Evolutionary conservation across 2,329 filamentous ascomycete species (phyloP).

Genomic region (Calonectria pseudoreteaudii): DNA sequence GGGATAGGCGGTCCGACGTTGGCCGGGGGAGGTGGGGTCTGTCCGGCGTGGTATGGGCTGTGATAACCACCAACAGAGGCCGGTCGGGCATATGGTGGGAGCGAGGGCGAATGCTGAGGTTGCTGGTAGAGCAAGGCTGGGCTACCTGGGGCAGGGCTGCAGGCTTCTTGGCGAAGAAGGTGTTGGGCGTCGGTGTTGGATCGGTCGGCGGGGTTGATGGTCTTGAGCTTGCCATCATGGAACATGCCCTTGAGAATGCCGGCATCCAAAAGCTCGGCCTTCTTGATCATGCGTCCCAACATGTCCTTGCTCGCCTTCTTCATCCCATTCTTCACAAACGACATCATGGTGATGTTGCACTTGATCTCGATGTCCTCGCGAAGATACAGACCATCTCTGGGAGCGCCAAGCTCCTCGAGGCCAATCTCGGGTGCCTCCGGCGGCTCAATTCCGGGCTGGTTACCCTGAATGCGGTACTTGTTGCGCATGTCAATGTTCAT

Average conservation of each 20-base stretch:
- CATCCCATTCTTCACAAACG: slow-evolving; percentile 75
- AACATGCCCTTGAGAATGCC: slow-evolving; percentile 76
- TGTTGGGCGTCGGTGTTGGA: slow-evolving; percentile 48
- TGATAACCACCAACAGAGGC: slow-evolving; percentile 22
- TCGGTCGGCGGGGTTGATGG: slow-evolving; percentile 65
- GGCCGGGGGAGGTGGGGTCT: slow-evolving; percentile 35
- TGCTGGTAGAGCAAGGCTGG: slow-evolving; percentile 34
- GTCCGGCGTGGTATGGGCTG: slow-evolving; percentile 35
- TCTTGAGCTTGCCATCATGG: slow-evolving; percentile 72
- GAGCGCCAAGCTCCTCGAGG: slow-evolving; percentile 67
- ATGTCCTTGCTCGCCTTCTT: slow-evolving; percentile 76
- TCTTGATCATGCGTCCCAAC: slow-evolving; percentile 76
- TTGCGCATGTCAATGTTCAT: slow-evolving; percentile 75
- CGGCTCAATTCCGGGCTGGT: slow-evolving; percentile 74
- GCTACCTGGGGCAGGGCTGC: slow-evolving; percentile 17
- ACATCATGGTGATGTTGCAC: slow-evolving; percentile 74
- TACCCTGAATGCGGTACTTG: slow-evolving; percentile 76
- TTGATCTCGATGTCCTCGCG: slow-evolving; percentile 78
- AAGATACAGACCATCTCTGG: slow-evolving; percentile 74
- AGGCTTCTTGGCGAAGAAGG: slow-evolving; percentile 50
- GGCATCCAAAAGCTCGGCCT: slow-evolving; percentile 76
- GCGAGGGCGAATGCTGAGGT: slow-evolving; percentile 41
- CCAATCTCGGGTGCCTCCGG: slow-evolving; percentile 73
- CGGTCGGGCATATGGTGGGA: slow-evolving; percentile 27
- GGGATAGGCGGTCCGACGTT: slow-evolving; percentile 40